These are phyloP conservation scores for Chrysopogon serrulatus DNA, from an alignment of 176 grass and related monocot species.

Conservation along the genomic window DNA sequence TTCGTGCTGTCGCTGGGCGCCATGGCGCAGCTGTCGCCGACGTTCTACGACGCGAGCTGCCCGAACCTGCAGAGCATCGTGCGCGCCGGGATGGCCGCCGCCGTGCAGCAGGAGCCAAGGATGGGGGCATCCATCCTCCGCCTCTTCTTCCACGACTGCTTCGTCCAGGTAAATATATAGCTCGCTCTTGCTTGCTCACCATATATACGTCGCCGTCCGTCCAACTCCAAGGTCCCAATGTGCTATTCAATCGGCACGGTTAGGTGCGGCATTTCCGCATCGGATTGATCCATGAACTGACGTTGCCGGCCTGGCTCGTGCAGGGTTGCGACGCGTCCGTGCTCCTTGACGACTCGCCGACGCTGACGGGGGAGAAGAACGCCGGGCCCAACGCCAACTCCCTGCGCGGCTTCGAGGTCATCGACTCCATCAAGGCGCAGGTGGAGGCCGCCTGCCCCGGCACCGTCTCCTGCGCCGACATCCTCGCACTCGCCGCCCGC, in stretches of 20 bases:
- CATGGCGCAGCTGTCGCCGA: slow-evolving; percentile 52
- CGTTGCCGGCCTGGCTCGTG: neutral
- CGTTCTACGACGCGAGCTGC: slow-evolving; percentile 57
- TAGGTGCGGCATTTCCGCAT: neutral
- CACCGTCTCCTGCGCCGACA: slow-evolving; percentile 75
- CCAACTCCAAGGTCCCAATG: no score
- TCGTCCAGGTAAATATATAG: slow-evolving; percentile 63
- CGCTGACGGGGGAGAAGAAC: slow-evolving; percentile 75
- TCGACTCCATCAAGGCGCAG: slow-evolving; percentile 69
- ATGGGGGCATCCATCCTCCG: slow-evolving; percentile 88
- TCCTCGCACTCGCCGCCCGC: slow-evolving; percentile 74
- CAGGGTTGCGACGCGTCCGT: slow-evolving; percentile 90
- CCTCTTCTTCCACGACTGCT: slow-evolving; percentile 97
- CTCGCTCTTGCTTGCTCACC: no score
- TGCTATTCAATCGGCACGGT: neutral
- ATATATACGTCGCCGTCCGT: neutral
- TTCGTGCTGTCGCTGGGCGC: slow-evolving; percentile 11
- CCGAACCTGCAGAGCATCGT: slow-evolving; percentile 47
- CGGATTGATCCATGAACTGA: neutral
- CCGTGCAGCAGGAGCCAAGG: slow-evolving; percentile 37
- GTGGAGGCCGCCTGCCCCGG: slow-evolving; percentile 55
- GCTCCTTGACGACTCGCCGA: slow-evolving; percentile 68
- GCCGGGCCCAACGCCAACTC: slow-evolving; percentile 74
- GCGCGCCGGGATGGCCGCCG: slow-evolving; percentile 44
- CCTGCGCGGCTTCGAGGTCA: slow-evolving; percentile 72